Conservation (phyloP, 169 alveolate genomes). For the Plasmodium adleri region DNA sequence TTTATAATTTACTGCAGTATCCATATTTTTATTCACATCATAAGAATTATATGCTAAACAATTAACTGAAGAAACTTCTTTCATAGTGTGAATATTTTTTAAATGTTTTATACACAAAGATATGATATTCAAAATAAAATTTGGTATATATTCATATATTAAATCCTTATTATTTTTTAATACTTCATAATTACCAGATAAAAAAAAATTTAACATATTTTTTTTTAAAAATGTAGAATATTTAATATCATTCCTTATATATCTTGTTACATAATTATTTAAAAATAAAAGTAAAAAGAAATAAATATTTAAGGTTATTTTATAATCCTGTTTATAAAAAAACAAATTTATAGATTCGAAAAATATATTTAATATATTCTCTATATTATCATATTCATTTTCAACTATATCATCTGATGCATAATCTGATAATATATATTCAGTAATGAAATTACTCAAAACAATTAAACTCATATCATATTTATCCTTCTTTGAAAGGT, state of each 20-base stretch:
- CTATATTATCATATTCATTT: slow-evolving; percentile 53
- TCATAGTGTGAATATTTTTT: slow-evolving; percentile 35
- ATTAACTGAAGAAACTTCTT: slow-evolving; percentile 2
- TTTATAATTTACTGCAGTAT: slow-evolving; percentile 32
- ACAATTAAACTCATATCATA: slow-evolving; percentile 67
- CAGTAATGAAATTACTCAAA: slow-evolving; percentile 63
- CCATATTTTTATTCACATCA: slow-evolving; percentile 33
- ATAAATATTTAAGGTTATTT: slow-evolving; percentile 53
- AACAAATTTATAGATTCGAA: slow-evolving; percentile 58
- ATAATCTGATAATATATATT: slow-evolving; percentile 57
- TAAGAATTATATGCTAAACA: slow-evolving; percentile 1
- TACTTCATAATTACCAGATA: slow-evolving; percentile 52
- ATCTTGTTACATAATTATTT: slow-evolving; percentile 71
- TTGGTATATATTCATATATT: slow-evolving; percentile 60
- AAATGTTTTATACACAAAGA: slow-evolving; percentile 60
- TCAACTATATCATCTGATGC: slow-evolving; percentile 52
- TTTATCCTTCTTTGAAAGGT: slow-evolving; percentile 62
- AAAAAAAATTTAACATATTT: slow-evolving; percentile 44
- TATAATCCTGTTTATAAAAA: slow-evolving; percentile 61
- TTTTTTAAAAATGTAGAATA: slow-evolving; percentile 40
- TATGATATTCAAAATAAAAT: slow-evolving; percentile 47
- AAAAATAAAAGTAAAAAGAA: slow-evolving; percentile 59
- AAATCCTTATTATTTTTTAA: slow-evolving; percentile 45
- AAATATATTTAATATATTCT: slow-evolving; percentile 69
- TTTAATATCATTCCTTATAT: slow-evolving; percentile 47